Evolutionary conservation across 2,329 filamentous ascomycete species (phyloP), one percentile per base, ranked within the genome.

Genomic region (Verruconis gallopava): DNA sequence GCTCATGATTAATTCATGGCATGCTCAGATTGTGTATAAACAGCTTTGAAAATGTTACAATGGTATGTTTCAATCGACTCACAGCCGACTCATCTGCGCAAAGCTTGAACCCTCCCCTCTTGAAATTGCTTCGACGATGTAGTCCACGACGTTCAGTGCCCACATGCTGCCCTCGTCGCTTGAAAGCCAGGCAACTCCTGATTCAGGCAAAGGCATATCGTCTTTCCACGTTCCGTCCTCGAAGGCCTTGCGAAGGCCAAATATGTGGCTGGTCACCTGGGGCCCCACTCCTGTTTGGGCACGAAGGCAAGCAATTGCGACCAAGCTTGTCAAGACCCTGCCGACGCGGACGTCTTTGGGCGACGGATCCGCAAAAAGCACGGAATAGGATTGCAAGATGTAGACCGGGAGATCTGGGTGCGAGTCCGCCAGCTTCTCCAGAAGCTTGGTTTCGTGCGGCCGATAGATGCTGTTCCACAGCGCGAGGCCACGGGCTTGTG

Each of bases 321-420:
- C 69, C 11, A 91, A 59, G 42, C 75, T 81, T 0, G 84, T 91
- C 47, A 85, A 61, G 0, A 83, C 71, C 1, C 85, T 63, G 0
- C 85, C 85, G 0, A 83, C 72, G 14, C 68, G 71, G 14, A 68
- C 71, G 4, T 21, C 41, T 25, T 61, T 63, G 3, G 59, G 53
- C 5, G 63, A 53, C 1, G 82, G 83, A 50, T 91, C 80, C 0
- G 80, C 72, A 28, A 93, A 75, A 11, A 91, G 58, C 1, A 74
- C 75, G 0, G 77, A 77, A 56, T 93, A 93, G 39, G 70, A 72
- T 49, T 77, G 69, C 12, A 91, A 64, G 50, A 93, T 91, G 54
- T 85, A 78, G 3, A 88, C 80, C 0, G 85, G 85, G 18, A 93
- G 62, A 55, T 91, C 85, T 0, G 85, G 85, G 55, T 93, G 85